Evolutionary conservation across 306 rosid species (phyloP), one percentile per base, ranked within the genome.

Genomic region (Rosa lucieae): DNA sequence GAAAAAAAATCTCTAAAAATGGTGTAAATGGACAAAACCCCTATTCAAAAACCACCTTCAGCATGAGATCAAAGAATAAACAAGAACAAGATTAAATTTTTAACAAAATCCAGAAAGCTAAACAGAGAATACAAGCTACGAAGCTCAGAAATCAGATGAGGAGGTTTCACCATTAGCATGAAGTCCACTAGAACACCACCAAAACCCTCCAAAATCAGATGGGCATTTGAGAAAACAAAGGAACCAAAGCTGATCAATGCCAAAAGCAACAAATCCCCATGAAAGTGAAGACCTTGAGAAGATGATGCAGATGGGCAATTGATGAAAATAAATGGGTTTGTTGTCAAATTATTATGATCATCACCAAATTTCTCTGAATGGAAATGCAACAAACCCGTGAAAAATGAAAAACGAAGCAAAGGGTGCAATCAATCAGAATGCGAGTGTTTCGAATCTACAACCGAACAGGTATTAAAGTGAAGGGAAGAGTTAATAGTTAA

Each of bases 361-460:
- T 29, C 59, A 46, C 66, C 52, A 35, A 21, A 55, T 48, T 5
- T 2, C 14, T 58, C 65, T 21, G n/a, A 44, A 55, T 44, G 78
- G 59, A 23, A 74, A 77, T 15, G 77, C 75, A 72, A 48, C 79
- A 69, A 55, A 26, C 77, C 44, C 76, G 74, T 46, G 72, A 61
- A 75, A 72, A 70, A 62, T 74, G 77, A 37, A n/a, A 47, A 32
- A 46, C 2, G 56, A 13, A 71, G 43, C 35, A 56, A 55, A 56
- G 40, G 70, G 77, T 75, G 78, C 10, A 79, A 76, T 75, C 84
- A 71, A 83, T 42, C 78, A 37, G 73, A 74, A 18, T 47, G 70
- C 15, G 39, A 62, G 29, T 42, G 72, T 35, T 65, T 67, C 71
- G 83, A 83, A 83, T 75, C 78, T 75, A 32, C 65, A 83, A 79